Evolutionary conservation across 352 stramenopile genomes (phyloP).

Genomic region (Globisporangium acanthophoron): DNA sequence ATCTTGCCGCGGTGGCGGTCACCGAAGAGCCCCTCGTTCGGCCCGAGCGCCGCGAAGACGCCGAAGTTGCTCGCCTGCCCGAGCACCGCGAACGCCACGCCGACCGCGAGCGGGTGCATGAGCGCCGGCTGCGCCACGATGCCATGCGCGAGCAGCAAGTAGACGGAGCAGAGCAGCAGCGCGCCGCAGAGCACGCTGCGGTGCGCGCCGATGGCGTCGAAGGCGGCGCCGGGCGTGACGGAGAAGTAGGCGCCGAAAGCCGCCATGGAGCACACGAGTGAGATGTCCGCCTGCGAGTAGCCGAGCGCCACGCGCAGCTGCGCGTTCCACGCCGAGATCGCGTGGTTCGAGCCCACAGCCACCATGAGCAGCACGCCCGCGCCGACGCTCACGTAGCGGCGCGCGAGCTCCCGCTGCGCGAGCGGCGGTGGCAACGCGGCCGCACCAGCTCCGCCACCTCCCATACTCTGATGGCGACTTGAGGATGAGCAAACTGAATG

Average conservation of each 20-base stretch:
- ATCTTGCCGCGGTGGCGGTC: conserved; percentile 60
- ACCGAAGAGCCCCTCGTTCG: conserved; percentile 72
- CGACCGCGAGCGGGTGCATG: conserved; percentile 48
- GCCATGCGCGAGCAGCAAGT: conserved; percentile 32
- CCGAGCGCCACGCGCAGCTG: conserved; percentile 47
- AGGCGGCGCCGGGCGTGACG: conserved; percentile 56
- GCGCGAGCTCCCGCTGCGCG: conserved; percentile 10
- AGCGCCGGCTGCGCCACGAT: conserved; percentile 20
- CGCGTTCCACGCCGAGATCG: conserved; percentile 75
- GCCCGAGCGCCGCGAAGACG: conserved; percentile 61
- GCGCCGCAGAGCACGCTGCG: conserved; percentile 46
- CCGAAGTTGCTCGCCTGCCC: conserved; percentile 65
- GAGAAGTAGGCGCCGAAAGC: conserved; percentile 80
- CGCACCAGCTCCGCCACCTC: too few species aligned
- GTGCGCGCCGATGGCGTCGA: conserved; percentile 61
- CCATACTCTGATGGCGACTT: too few species aligned
- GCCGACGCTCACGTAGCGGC: conserved; percentile 42
- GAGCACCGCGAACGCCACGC: conserved; percentile 47
- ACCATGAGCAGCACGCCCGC: conserved; percentile 54
- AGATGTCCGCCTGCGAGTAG: conserved; percentile 73
- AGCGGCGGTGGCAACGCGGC: not conserved
- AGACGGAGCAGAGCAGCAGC: conserved; percentile 31
- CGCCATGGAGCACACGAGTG: conserved; percentile 70
- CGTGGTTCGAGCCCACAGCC: conserved; percentile 63
- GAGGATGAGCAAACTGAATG: too few species aligned